Evolutionary conservation across 2,329 filamentous ascomycete genomes (phyloP).

Genomic region (Fusarium continuum): DNA sequence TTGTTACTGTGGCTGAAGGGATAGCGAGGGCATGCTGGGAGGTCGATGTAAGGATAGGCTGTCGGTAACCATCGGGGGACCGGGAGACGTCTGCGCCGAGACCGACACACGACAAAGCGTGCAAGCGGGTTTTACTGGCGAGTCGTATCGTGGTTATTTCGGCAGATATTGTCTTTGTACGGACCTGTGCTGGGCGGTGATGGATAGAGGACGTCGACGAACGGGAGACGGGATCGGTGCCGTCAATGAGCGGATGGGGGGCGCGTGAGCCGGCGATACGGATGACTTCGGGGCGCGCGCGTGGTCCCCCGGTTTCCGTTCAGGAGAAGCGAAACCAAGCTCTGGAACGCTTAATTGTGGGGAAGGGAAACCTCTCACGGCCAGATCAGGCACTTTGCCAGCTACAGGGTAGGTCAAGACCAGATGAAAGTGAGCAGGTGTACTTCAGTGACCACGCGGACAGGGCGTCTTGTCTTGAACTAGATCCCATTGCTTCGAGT

Average conservation of each 20-base stretch:
- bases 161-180: conserved; percentile 24
- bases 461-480: background rate
- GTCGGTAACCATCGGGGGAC: conserved; percentile 42
- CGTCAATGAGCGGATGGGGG: conserved; percentile 34
- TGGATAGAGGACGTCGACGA: conserved; percentile 8
- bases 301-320: conserved; percentile 38
- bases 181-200: background rate
- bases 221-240: conserved; percentile 23
- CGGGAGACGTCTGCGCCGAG: conserved; percentile 33
- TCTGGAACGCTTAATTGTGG: conserved; percentile 32
- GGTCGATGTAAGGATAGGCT: conserved; percentile 17
- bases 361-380: conserved; percentile 11
- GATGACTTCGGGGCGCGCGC: conserved; percentile 46
- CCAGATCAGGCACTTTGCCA: background rate
- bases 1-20: conserved; percentile 23
- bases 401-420: conserved; percentile 12
- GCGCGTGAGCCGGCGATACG: conserved; percentile 46
- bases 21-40: conserved; percentile 36
- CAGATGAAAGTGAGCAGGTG: conserved; percentile 1
- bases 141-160: conserved; percentile 14
- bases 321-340: conserved; percentile 19
- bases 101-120: conserved; percentile 33
- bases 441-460: background rate
- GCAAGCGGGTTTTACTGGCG: conserved; percentile 21
- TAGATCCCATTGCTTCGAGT: background rate